Evolutionary conservation across 441 rosid species (phyloP).

Genomic region (Adansonia gregorii): DNA sequence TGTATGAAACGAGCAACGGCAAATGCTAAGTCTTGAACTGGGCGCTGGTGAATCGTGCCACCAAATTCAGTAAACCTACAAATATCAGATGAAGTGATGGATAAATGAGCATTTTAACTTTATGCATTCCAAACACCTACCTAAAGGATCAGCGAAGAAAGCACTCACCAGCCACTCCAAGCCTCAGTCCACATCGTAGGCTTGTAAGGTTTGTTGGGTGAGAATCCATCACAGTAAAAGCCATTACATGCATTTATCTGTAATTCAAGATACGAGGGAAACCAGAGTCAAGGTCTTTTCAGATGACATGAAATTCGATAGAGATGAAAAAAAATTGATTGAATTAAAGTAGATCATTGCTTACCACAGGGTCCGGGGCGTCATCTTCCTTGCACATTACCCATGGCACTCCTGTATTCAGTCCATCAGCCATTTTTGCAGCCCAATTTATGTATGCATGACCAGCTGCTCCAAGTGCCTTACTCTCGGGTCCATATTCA

Average conservation of each 20-base stretch:
- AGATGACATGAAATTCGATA: background rate
- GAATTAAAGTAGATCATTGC: constrained; percentile 8
- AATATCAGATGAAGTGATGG: constrained; percentile 7
- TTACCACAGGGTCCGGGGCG: constrained; percentile 86
- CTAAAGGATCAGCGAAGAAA: constrained; percentile 13
- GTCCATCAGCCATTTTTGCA: constrained; percentile 77
- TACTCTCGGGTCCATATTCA: constrained; percentile 70
- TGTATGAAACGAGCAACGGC: constrained; percentile 81
- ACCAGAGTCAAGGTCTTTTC: constrained; percentile 29
- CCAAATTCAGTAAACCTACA: constrained; percentile 84
- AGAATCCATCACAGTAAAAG: constrained; percentile 73
- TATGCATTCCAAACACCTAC: constrained; percentile 10
- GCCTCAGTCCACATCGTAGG: constrained; percentile 89
- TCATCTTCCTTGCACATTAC: constrained; percentile 93
- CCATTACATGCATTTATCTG: constrained; percentile 83
- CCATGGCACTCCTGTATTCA: constrained; percentile 87
- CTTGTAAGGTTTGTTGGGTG: constrained; percentile 78
- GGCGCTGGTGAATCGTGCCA: constrained; percentile 64
- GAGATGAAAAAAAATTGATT: background rate
- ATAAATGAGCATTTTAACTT: constrained; percentile 17
- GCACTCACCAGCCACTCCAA: constrained; percentile 85
- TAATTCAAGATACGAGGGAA: constrained; percentile 26
- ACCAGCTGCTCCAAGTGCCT: constrained; percentile 61
- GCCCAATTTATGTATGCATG: constrained; percentile 74
- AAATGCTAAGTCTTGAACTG: constrained; percentile 87